Conservation (phyloP, 2,329 filamentous ascomycete genomes). For the Hymenoscyphus scutula region DNA sequence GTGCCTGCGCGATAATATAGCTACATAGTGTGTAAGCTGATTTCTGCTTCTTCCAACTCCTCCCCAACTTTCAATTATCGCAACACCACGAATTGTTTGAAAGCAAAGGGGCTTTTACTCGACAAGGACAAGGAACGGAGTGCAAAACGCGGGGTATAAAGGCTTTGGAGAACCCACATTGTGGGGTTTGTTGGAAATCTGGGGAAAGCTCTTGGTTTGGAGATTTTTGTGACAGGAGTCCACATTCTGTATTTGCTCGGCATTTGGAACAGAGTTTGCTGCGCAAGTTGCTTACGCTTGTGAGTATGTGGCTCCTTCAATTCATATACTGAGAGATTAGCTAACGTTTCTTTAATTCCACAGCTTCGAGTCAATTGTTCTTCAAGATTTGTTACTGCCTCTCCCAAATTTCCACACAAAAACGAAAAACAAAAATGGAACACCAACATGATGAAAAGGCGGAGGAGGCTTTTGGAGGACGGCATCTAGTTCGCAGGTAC, state of each 20-base stretch:
- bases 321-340: too few species aligned
- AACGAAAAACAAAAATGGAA: neutral
- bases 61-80: neutral
- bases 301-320: too few species aligned
- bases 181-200: conserved; percentile 1
- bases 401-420: neutral
- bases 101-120: neutral
- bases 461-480: neutral
- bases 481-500: neutral
- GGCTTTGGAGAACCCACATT: neutral
- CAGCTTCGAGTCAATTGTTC: neutral
- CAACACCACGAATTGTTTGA: neutral
- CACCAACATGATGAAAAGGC: neutral
- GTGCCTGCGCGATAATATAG: neutral
- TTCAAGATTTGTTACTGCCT: neutral
- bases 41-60: neutral
- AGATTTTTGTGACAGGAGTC: neutral
- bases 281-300: too few species aligned
- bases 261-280: too few species aligned
- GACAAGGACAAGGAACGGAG: neutral
- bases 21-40: neutral
- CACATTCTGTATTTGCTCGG: neutral
- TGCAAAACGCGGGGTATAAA: neutral
- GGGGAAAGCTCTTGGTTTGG: neutral
- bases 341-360: too few species aligned